A percentile compares a stretch with the other conserved stretches of the same genome.
Evolutionary conservation across 805 yeast genomes (phyloP).

Genomic region (Myxozyma nipponensis): DNA sequence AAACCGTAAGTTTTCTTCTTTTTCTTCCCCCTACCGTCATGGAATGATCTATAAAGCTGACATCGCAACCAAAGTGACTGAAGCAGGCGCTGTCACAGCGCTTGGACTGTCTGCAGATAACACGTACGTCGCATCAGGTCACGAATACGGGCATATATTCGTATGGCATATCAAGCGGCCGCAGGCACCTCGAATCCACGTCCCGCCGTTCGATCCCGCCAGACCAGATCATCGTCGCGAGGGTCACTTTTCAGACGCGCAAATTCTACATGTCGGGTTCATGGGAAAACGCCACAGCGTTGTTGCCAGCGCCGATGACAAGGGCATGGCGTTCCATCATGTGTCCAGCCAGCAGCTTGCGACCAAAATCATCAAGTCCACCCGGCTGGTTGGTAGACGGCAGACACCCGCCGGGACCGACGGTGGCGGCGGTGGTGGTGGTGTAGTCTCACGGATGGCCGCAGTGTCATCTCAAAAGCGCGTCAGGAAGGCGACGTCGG

Average conservation of each 20-base stretch:
- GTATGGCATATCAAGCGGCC: constrained; percentile 59
- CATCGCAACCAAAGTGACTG: constrained; percentile 32
- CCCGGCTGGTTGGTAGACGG: constrained; percentile 52
- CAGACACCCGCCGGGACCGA: constrained; percentile 22
- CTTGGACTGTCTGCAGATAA: constrained; percentile 66
- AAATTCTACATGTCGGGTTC: constrained; percentile 47
- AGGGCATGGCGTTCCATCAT: constrained; percentile 61
- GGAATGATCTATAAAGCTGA: neutral
- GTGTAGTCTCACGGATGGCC: constrained; percentile 18
- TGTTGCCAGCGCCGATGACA: constrained; percentile 51
- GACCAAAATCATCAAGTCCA: constrained; percentile 47
- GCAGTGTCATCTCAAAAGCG: constrained; percentile 6
- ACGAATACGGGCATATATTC: constrained; percentile 56
- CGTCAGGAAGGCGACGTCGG: constrained; percentile 32
- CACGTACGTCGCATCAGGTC: constrained; percentile 65
- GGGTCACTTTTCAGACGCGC: constrained; percentile 41
- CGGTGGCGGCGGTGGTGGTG: constrained; percentile 32
- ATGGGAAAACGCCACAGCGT: constrained; percentile 53
- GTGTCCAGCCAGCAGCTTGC: constrained; percentile 57
- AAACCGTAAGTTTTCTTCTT: constrained; percentile 10
- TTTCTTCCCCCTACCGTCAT: neutral
- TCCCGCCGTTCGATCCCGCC: constrained; percentile 32
- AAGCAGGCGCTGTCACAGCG: constrained; percentile 50
- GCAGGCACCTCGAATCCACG: constrained; percentile 33
- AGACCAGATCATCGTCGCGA: constrained; percentile 27